Evolutionary conservation across 2,329 filamentous ascomycete species (phyloP).

Genomic region (Penicillium sp.): DNA sequence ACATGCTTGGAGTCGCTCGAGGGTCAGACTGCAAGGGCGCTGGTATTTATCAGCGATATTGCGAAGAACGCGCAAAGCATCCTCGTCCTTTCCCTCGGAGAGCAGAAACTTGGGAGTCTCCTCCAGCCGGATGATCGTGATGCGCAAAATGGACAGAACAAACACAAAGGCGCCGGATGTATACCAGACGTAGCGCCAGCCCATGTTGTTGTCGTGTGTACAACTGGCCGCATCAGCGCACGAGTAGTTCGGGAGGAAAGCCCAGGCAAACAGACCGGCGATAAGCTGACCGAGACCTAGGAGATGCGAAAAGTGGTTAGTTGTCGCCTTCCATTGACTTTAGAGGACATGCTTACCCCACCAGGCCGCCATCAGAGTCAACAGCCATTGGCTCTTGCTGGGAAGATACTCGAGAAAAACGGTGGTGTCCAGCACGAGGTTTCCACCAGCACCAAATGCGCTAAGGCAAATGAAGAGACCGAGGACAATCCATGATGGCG

Average conservation of each 20-base stretch:
- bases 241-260: slow-evolving; percentile 50
- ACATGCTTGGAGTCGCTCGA: slow-evolving; percentile 51
- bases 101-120: slow-evolving; percentile 61
- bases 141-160: slow-evolving; percentile 53
- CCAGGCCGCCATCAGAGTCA: slow-evolving; percentile 37
- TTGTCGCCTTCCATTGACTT: background rate
- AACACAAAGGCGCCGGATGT: slow-evolving; percentile 56
- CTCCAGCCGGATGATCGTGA: slow-evolving; percentile 54
- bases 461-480: slow-evolving; percentile 64
- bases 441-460: slow-evolving; percentile 65
- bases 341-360: slow-evolving; percentile 26
- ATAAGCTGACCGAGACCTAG: slow-evolving; percentile 50
- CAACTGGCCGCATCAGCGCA: slow-evolving; percentile 50
- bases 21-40: slow-evolving; percentile 52
- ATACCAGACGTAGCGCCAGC: slow-evolving; percentile 61
- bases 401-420: slow-evolving; percentile 61
- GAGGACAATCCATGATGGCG: slow-evolving; percentile 66
- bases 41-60: slow-evolving; percentile 55
- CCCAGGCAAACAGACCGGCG: slow-evolving; percentile 57
- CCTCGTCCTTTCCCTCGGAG: slow-evolving; percentile 53
- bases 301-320: background rate
- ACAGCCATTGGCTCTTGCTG: slow-evolving; percentile 61
- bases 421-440: slow-evolving; percentile 63
- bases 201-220: slow-evolving; percentile 53
- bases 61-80: slow-evolving; percentile 52